Conservation (phyloP, 164 flowering plant genomes). For the Amborella trichopoda region DNA sequence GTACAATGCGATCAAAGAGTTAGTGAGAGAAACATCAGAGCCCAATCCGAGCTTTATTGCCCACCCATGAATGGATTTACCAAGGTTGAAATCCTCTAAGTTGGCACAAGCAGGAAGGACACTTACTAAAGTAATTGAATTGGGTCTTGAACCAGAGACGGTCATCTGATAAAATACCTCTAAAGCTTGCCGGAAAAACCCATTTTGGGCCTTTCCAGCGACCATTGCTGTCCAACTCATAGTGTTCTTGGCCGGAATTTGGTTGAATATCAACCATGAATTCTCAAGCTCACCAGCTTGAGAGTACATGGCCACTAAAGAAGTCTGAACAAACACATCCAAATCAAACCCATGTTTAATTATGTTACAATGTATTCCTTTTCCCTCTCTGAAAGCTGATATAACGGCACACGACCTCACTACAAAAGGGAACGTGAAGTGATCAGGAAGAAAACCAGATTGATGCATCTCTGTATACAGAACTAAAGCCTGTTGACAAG, state of each 20-base stretch:
- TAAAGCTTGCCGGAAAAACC: conserved; percentile 12
- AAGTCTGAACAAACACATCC: conserved; percentile 20
- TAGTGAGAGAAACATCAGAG: conserved; percentile 14
- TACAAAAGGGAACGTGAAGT: conserved; percentile 24
- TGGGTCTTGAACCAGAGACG: conserved; percentile 15
- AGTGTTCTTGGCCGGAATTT: conserved; percentile 11
- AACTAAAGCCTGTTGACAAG: conserved; percentile 16
- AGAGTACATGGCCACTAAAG: conserved; percentile 21
- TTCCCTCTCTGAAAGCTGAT: conserved; percentile 16
- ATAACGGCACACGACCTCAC: conserved; percentile 23
- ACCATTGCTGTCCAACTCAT: conserved; percentile 30
- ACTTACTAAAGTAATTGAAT: conserved; percentile 22
- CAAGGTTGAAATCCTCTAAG: conserved; percentile 10
- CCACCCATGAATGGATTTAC: conserved; percentile 24
- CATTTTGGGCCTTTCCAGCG: conserved; percentile 25
- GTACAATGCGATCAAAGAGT: conserved; percentile 23
- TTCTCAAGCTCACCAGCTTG: conserved; percentile 13
- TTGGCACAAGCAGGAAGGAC: conserved; percentile 23
- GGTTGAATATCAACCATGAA: conserved; percentile 19
- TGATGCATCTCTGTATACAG: conserved; percentile 20
- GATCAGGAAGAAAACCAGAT: conserved; percentile 16
- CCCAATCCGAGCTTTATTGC: conserved; percentile 20
- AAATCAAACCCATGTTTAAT: conserved; percentile 20
- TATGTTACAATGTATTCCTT: conserved; percentile 16
- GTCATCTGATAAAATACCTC: conserved; percentile 18